Evolutionary conservation across 1,139 yeast species (phyloP).

Genomic region (Yamadazyma triangularis): DNA sequence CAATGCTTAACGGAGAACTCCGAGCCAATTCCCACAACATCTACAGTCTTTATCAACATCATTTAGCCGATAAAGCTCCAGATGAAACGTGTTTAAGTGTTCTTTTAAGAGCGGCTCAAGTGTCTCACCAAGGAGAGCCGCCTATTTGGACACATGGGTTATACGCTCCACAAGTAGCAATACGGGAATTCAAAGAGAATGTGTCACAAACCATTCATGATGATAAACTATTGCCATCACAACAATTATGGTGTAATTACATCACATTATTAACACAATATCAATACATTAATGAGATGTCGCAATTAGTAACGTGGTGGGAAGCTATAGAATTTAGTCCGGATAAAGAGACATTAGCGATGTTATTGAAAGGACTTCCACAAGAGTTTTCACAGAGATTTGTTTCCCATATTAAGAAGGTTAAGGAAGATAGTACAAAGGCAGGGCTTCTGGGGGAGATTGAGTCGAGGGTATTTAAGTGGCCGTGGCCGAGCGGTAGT

Average conservation of each 20-base stretch:
- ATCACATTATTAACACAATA: conserved; percentile 46
- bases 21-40: conserved; percentile 30
- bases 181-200: conserved; percentile 48
- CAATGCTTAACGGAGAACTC: conserved; percentile 46
- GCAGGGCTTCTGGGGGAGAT: not conserved
- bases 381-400: conserved; percentile 35
- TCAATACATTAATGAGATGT: conserved; percentile 46
- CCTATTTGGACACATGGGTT: conserved; percentile 41
- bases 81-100: conserved; percentile 39
- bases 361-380: conserved; percentile 38
- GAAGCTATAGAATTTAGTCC: conserved; percentile 49
- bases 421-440: conserved; percentile 16
- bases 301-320: conserved; percentile 56
- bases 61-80: conserved; percentile 21
- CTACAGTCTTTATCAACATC: conserved; percentile 27
- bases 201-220: conserved; percentile 18
- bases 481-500: not conserved
- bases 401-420: conserved; percentile 32
- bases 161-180: conserved; percentile 58
- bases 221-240: conserved; percentile 37
- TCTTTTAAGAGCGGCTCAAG: conserved; percentile 35
- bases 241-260: conserved; percentile 47
- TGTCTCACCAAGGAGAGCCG: conserved; percentile 9
- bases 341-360: conserved; percentile 27
- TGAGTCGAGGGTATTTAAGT: not conserved